Base-by-base conservation (phyloP, 75 land plant species). In the Pinus tabuliformis region DNA sequence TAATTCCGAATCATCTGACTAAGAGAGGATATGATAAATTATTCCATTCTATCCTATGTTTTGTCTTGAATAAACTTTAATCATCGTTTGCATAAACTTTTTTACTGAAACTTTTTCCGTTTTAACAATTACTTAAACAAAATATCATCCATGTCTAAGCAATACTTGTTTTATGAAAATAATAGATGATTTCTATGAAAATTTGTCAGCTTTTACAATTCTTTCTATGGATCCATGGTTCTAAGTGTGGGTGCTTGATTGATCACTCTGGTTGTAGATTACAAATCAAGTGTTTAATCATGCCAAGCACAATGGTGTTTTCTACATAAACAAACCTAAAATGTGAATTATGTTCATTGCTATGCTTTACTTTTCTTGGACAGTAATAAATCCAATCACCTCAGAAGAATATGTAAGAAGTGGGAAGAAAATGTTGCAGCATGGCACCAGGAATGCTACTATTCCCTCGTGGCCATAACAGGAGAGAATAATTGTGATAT, bases 241-340 rank as follows among this genome's bases (percentile, higher is more conserved):
- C 52, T 45, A 37, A 68, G 18, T 52, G 9, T 39, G 71, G 20
- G 0, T 65, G 45, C 45, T 65, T 65, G 39, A 45, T 9, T 45
- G 52, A 21, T 68, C 18, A 3, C 18, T 4, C 6, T 68, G 24
- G 30, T 52, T 81, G 60, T 81, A 96, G 99, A 97, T 96, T 73
- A 96, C 99, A 33, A 33, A 96, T 80, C 95, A 96, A 74, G 99
- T 96, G 57, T 93, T 96, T 74, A 84, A 97, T 70, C 93, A 88
- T 75, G 99, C 99, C 15, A 94, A 91, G 90, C 89, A 82, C 77
- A 86, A 84, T 16, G 99, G 99, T 17, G 99, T 95, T 45, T 89
- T 89, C 83, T 92, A 96, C 88, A 96, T 96, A 18, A 96, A 96
- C 95, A 96, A 96, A 90, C 99, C 99, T 22, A 96, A 96, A 82